These are phyloP conservation scores for Debaryomyces maramus DNA, from an alignment of 805 yeast species.

Conservation along the genomic window DNA sequence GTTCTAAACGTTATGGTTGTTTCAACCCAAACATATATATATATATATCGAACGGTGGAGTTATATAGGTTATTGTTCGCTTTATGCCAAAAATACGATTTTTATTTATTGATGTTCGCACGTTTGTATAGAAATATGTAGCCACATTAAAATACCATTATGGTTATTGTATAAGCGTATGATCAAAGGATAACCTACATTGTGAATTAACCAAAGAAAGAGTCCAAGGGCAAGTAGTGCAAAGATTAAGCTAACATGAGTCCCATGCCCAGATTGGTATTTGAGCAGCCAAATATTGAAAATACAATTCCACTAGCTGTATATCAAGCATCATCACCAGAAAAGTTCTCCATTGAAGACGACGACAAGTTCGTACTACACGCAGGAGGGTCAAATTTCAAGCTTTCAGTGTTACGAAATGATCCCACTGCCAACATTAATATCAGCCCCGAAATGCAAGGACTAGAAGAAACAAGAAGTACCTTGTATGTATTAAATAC, in stretches of 20 bases:
- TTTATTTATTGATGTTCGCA: not conserved
- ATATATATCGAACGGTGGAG: not conserved
- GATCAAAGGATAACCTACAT: too few relatives aligned
- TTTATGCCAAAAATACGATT: too few relatives aligned
- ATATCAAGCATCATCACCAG: conserved; percentile 41
- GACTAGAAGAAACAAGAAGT: conserved; percentile 13
- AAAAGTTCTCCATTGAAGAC: conserved; percentile 29
- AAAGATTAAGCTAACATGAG: conserved; percentile 4
- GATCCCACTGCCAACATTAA: conserved; percentile 13
- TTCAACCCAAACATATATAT: too few relatives aligned
- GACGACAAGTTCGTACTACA: conserved; percentile 44
- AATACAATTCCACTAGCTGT: conserved; percentile 36
- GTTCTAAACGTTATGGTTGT: too few relatives aligned
- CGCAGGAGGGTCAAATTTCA: conserved; percentile 32
- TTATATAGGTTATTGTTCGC: not conserved
- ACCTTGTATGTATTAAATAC: conserved; percentile 37
- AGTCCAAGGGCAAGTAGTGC: not conserved
- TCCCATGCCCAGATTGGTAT: conserved; percentile 10
- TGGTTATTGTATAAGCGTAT: not conserved
- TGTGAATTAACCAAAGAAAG: not conserved
- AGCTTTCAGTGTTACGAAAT: conserved; percentile 14
- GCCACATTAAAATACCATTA: not conserved
- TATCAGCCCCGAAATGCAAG: conserved; percentile 11
- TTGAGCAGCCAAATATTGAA: conserved; percentile 39
- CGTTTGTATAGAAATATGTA: not conserved